phyloP scores from a whole-genome alignment of 1,284 basidiomycete species.

The Ganoderma multipileum region DNA sequence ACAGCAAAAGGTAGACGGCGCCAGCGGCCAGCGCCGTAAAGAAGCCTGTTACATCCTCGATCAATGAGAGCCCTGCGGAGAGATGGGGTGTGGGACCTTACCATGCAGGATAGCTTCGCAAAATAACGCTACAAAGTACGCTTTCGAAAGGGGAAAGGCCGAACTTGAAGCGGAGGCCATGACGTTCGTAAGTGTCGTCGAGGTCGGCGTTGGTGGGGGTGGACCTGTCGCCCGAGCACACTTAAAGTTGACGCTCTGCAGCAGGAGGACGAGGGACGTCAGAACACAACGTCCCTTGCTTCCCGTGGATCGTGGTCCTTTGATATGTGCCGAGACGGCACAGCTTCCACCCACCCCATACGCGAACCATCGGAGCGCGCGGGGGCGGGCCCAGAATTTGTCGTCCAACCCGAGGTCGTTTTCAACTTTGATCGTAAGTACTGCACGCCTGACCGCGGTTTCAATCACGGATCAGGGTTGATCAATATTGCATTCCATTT shows the following conservation, averaged over 20 bases:
- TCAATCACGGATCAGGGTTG: not conserved
- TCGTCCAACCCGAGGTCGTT: not conserved
- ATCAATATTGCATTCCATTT: not conserved
- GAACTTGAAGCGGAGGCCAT: not conserved
- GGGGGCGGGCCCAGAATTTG: not conserved
- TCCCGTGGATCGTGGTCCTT: not conserved
- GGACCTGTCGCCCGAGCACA: not conserved
- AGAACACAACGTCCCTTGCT: not conserved
- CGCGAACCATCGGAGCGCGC: not conserved
- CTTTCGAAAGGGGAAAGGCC: constrained; percentile 1
- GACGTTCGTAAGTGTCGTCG: not conserved
- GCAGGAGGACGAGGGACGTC: not conserved
- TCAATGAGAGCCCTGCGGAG: too few relatives aligned
- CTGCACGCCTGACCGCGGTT: not conserved
- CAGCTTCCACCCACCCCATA: not conserved
- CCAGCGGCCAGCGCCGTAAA: constrained; percentile 10
- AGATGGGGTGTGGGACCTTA: not conserved
- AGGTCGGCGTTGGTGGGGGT: not conserved
- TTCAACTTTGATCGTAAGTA: not conserved
- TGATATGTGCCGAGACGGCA: not conserved
- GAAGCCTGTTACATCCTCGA: not conserved
- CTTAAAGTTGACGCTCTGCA: not conserved
- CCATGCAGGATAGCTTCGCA: constrained; percentile 18
- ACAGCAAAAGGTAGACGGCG: constrained; percentile 16
- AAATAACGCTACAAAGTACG: constrained; percentile 13